These are phyloP conservation scores for Gillenia trifoliata DNA, from an alignment of 306 rosid genomes.

Conservation along the genomic window DNA sequence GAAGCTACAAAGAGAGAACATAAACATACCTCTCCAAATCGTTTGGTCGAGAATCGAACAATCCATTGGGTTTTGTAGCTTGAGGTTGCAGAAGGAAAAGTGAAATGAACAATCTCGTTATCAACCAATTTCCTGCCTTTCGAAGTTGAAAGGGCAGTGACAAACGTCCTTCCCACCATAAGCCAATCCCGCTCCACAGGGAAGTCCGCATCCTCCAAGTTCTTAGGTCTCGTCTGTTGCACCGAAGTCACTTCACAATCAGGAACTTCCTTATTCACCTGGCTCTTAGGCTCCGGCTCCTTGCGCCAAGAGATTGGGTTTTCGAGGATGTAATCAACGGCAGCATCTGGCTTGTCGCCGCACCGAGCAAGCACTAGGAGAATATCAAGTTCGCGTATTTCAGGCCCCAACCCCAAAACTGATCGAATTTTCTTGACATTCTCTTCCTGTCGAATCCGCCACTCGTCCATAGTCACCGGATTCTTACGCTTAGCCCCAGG, in stretches of 20 bases:
- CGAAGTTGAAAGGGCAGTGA: slow-evolving; percentile 54
- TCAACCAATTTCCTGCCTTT: slow-evolving; percentile 63
- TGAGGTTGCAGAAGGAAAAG: slow-evolving; percentile 27
- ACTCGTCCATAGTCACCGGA: neutral
- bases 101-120: slow-evolving; percentile 68
- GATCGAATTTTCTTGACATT: slow-evolving; percentile 15
- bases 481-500: neutral
- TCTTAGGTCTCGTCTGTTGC: neutral
- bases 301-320: neutral
- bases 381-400: slow-evolving; percentile 7
- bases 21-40: slow-evolving; percentile 53
- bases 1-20: neutral
- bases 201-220: slow-evolving; percentile 67
- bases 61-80: slow-evolving; percentile 45
- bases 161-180: slow-evolving; percentile 57
- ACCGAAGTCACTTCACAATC: slow-evolving; percentile 3
- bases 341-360: slow-evolving; percentile 2
- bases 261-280: slow-evolving; percentile 9
- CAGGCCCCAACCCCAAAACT: slow-evolving; percentile 6
- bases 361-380: neutral
- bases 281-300: neutral
- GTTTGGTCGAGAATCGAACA: slow-evolving; percentile 75
- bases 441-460: neutral
- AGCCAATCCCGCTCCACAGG: slow-evolving; percentile 55
- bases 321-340: slow-evolving; percentile 9